These are phyloP conservation scores for Auxenochlorella protothecoides DNA, from an alignment of 139 green algal species.

Conservation along the genomic window DNA sequence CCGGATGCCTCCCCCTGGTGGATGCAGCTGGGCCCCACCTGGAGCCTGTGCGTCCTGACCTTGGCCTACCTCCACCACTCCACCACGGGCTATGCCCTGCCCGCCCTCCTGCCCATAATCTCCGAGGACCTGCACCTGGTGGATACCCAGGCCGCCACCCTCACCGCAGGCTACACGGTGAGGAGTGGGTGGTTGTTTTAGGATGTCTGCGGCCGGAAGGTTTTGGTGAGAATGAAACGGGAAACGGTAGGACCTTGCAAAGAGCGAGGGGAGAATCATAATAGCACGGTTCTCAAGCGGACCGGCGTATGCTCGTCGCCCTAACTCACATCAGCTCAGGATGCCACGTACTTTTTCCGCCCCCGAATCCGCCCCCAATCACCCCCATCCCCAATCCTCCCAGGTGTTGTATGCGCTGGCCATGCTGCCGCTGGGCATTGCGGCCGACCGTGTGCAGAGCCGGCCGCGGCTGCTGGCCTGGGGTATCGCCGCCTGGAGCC, in stretches of 20 bases:
- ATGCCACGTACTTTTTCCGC: neutral
- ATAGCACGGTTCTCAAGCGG: too few relatives aligned
- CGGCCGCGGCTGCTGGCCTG: conserved; percentile 59
- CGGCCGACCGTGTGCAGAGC: conserved; percentile 51
- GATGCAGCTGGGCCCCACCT: conserved; percentile 8
- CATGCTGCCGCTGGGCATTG: conserved; percentile 65
- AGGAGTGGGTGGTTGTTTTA: neutral
- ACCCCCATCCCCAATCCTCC: neutral
- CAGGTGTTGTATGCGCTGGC: conserved; percentile 71
- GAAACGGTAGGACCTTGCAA: too few relatives aligned
- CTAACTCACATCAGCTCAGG: neutral
- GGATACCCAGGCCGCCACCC: conserved; percentile 48
- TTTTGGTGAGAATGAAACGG: too few relatives aligned
- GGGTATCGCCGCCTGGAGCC: conserved; percentile 54
- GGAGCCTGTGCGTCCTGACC: conserved; percentile 55
- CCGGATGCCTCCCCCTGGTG: too few relatives aligned
- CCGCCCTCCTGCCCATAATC: conserved; percentile 73
- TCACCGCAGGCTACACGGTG: conserved; percentile 52
- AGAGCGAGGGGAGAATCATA: too few relatives aligned
- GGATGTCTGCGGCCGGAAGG: neutral
- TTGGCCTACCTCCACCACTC: conserved; percentile 76
- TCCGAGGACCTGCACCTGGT: conserved; percentile 53
- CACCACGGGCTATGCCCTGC: conserved; percentile 61
- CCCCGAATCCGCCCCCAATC: neutral
- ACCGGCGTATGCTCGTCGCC: neutral